phyloP scores from a whole-genome alignment of 1,139 yeast genomes.

The Yamadazyma kanchanaburiensis region DNA sequence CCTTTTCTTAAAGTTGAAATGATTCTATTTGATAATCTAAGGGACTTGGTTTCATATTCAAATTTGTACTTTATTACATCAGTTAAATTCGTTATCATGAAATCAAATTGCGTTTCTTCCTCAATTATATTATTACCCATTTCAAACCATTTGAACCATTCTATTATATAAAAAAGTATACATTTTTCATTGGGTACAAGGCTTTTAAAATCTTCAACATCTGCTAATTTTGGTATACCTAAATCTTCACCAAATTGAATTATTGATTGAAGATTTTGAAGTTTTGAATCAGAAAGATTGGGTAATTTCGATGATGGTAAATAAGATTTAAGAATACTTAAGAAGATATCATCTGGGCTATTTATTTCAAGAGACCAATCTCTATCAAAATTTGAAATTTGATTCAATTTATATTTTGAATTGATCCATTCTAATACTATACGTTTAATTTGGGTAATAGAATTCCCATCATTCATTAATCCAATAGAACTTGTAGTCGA shows the following conservation, averaged over 20 bases:
- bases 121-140: slow-evolving; percentile 10
- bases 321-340: slow-evolving; percentile 21
- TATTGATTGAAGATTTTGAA: slow-evolving; percentile 20
- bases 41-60: slow-evolving; percentile 29
- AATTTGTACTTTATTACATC: slow-evolving; percentile 23
- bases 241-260: slow-evolving; percentile 31
- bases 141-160: slow-evolving; percentile 58
- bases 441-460: slow-evolving; percentile 29
- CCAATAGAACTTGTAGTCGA: slow-evolving; percentile 35
- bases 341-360: slow-evolving; percentile 26
- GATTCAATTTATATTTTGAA: slow-evolving; percentile 14
- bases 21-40: slow-evolving; percentile 26
- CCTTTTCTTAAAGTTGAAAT: slow-evolving; percentile 13
- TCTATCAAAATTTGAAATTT: slow-evolving; percentile 29
- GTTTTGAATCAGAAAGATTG: slow-evolving; percentile 39
- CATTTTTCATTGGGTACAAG: slow-evolving; percentile 62
- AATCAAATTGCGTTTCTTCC: slow-evolving; percentile 12
- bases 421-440: slow-evolving; percentile 36
- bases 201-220: slow-evolving; percentile 54
- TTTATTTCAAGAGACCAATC: slow-evolving; percentile 38
- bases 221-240: slow-evolving; percentile 57
- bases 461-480: slow-evolving; percentile 33
- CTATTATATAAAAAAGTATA: slow-evolving; percentile 61
- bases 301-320: slow-evolving; percentile 9
- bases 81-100: slow-evolving; percentile 18